phyloP scores from a whole-genome alignment of 1,284 basidiomycete genomes.

The Cronartium quercuum region DNA sequence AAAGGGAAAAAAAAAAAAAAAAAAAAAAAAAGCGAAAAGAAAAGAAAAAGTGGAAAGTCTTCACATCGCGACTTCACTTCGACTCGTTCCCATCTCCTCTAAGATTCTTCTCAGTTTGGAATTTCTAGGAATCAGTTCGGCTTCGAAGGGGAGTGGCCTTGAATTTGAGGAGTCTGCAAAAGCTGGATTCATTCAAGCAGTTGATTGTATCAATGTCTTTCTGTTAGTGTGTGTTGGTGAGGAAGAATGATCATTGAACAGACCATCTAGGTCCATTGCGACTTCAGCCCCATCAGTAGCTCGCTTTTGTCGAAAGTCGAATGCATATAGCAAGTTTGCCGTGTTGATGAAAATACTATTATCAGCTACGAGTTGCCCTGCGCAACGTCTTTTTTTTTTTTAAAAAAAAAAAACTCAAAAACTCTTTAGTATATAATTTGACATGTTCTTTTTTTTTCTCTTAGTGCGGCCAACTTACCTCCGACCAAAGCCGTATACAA shows the following conservation, averaged over 20 bases:
- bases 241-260: not conserved
- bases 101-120: conserved; percentile 10
- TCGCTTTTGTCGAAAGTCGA: conserved; percentile 26
- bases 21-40: too few species aligned
- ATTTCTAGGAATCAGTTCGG: conserved; percentile 22
- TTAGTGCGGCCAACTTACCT: conserved; percentile 17
- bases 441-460: not conserved
- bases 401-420: not conserved
- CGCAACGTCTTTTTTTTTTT: conserved; percentile 57
- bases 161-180: conserved; percentile 27
- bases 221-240: not conserved
- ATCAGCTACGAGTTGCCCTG: conserved; percentile 58
- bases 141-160: conserved; percentile 30
- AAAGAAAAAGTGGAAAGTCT: too few species aligned
- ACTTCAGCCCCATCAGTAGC: conserved; percentile 10
- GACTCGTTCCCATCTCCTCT: conserved; percentile 26
- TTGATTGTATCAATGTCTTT: not conserved
- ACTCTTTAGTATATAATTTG: not conserved
- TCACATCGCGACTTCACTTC: not conserved
- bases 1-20: too few species aligned
- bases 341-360: conserved; percentile 45
- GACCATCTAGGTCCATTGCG: conserved; percentile 7
- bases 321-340: conserved; percentile 31
- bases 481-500: conserved; percentile 37
- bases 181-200: not conserved